Evolutionary conservation across 1,284 basidiomycete species (phyloP).

Genomic region (Clitocybe nebularis): DNA sequence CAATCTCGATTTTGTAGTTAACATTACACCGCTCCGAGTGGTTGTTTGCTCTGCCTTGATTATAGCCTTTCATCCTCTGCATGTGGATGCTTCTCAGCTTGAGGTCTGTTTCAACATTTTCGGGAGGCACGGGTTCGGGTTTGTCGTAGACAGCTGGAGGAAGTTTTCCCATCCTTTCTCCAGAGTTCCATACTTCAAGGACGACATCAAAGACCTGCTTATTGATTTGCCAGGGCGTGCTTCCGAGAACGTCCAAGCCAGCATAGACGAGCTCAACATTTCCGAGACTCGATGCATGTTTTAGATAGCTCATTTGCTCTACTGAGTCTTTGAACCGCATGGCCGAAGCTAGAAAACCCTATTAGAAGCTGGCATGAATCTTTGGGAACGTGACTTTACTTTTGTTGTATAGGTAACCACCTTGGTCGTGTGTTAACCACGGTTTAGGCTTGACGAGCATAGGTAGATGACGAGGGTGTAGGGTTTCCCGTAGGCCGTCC

Average conservation of each 20-base stretch:
- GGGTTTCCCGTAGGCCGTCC: slow-evolving; percentile 71
- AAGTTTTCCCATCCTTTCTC: slow-evolving; percentile 72
- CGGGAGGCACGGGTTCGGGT: slow-evolving; percentile 64
- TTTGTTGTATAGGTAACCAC: slow-evolving; percentile 81
- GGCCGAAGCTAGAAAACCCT: slow-evolving; percentile 45
- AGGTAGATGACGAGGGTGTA: slow-evolving; percentile 92
- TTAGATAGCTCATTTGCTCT: slow-evolving; percentile 84
- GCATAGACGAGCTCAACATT: slow-evolving; percentile 86
- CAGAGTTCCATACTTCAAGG: slow-evolving; percentile 73
- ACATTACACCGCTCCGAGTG: slow-evolving; percentile 92
- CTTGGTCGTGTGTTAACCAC: slow-evolving; percentile 79
- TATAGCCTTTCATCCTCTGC: slow-evolving; percentile 55
- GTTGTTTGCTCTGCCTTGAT: slow-evolving; percentile 69
- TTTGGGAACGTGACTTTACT: slow-evolving; percentile 39
- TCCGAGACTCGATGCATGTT: slow-evolving; percentile 70
- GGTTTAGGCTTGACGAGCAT: slow-evolving; percentile 93
- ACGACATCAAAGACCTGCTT: slow-evolving; percentile 46
- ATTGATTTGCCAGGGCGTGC: slow-evolving; percentile 93
- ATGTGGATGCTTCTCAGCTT: slow-evolving; percentile 61
- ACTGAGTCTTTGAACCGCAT: slow-evolving; percentile 94
- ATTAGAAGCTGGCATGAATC: slow-evolving; percentile 6
- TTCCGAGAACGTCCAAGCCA: slow-evolving; percentile 87
- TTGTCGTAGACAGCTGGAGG: slow-evolving; percentile 63
- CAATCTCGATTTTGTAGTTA: slow-evolving; percentile 98
- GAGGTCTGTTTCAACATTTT: slow-evolving; percentile 63